A percentile compares a stretch with the other conserved stretches of the same genome.
phyloP scores from a whole-genome alignment of 192 early-diverging fungal genomes.

The Coemansia furcata region DNA sequence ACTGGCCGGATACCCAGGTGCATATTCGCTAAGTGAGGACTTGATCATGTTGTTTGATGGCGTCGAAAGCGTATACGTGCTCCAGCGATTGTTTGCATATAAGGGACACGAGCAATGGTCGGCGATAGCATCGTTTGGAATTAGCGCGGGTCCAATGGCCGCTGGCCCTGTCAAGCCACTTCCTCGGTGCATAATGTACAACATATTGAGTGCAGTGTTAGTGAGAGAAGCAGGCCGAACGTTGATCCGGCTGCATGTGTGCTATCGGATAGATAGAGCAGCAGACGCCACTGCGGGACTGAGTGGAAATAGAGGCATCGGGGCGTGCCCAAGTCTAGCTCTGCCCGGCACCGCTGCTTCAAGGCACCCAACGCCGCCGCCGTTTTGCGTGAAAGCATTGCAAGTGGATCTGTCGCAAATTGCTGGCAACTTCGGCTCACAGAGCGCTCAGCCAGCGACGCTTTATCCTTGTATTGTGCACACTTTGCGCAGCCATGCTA shows the following conservation, averaged over 20 bases:
- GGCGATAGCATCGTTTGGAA: conserved; percentile 19
- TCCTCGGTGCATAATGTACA: conserved; percentile 21
- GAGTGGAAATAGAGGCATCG: neutral
- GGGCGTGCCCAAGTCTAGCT: neutral
- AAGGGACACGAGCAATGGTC: conserved; percentile 10
- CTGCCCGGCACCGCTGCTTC: neutral
- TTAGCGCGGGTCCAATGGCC: conserved; percentile 28
- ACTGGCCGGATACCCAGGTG: conserved; percentile 31
- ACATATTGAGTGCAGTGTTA: conserved; percentile 24
- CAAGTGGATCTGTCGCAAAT: conserved; percentile 12
- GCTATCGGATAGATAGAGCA: conserved; percentile 7
- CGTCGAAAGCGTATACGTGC: conserved; percentile 24
- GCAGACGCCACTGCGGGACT: neutral
- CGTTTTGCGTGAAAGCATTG: conserved; percentile 34
- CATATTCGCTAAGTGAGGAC: conserved; percentile 7
- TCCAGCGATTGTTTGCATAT: neutral
- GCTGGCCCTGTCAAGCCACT: conserved; percentile 17
- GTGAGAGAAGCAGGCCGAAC: neutral
- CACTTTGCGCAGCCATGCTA: conserved; percentile 41
- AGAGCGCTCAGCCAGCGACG: neutral
- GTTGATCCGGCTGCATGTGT: conserved; percentile 25
- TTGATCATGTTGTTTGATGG: conserved; percentile 42
- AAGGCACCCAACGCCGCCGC: conserved; percentile 5
- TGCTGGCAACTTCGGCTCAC: neutral
- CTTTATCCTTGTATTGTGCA: conserved; percentile 4